Evolutionary conservation across 1,284 basidiomycete species (phyloP).

Genomic region (Porogramme epimiltina): DNA sequence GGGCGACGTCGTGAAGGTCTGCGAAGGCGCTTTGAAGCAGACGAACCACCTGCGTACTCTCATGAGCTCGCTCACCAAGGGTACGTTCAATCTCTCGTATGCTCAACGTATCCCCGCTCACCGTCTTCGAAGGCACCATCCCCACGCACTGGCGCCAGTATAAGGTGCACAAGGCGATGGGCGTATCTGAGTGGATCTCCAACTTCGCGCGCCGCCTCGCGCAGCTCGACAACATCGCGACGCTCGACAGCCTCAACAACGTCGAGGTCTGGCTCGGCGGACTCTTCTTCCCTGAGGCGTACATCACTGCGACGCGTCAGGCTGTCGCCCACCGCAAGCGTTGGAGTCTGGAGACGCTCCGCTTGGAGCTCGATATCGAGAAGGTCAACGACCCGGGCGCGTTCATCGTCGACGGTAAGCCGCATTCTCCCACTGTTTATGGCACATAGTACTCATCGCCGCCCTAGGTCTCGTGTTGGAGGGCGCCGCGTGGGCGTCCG

Average conservation of each 20-base stretch:
- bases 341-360: constrained; percentile 90
- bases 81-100: constrained; percentile 39
- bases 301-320: constrained; percentile 92
- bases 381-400: constrained; percentile 71
- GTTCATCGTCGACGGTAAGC: constrained; percentile 84
- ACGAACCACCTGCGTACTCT: constrained; percentile 90
- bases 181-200: constrained; percentile 84
- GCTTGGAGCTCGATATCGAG: constrained; percentile 79
- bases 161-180: constrained; percentile 82
- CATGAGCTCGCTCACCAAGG: constrained; percentile 88
- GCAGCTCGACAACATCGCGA: constrained; percentile 80
- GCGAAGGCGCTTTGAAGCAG: constrained; percentile 87
- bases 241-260: constrained; percentile 65
- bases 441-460: constrained; percentile 1
- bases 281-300: constrained; percentile 94
- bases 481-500: constrained; percentile 77
- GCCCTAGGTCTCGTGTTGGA: constrained; percentile 78
- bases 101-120: constrained; percentile 7
- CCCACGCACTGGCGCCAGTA: constrained; percentile 88
- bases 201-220: constrained; percentile 77
- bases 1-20: constrained; percentile 79
- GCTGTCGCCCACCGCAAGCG: constrained; percentile 88
- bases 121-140: constrained; percentile 65
- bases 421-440: not conserved
- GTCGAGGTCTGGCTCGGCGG: constrained; percentile 90